Conservation (phyloP, 2,329 filamentous ascomycete species). For the Scedosporium boydii region DNA sequence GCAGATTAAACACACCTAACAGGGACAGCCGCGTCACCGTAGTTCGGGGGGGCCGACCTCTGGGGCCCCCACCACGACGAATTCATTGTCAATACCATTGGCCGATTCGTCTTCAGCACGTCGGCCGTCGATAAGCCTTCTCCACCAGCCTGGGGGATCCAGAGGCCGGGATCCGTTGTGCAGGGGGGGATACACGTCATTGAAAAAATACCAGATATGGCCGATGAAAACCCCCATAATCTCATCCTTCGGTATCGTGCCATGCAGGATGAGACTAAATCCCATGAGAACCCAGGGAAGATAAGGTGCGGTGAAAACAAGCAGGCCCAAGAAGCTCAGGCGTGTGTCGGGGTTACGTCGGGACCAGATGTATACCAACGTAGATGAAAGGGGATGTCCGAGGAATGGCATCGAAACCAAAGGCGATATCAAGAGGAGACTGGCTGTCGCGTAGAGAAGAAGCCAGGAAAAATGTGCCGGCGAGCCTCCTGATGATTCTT, state of each 20-base stretch:
- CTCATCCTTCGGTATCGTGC: conserved; percentile 86
- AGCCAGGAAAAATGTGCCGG: conserved; percentile 95
- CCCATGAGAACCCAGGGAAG: conserved; percentile 92
- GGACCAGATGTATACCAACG: conserved; percentile 96
- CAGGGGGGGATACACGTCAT: conserved; percentile 87
- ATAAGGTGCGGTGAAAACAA: conserved; percentile 90
- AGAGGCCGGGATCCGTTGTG: conserved; percentile 77
- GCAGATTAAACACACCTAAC: background rate
- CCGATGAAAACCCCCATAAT: conserved; percentile 91
- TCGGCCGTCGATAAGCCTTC: conserved; percentile 66
- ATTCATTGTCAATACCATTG: conserved; percentile 50
- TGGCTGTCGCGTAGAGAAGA: conserved; percentile 72
- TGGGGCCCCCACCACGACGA: conserved; percentile 44
- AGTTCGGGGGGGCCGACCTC: conserved; percentile 4
- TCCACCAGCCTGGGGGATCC: conserved; percentile 86
- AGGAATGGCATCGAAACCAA: conserved; percentile 88
- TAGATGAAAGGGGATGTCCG: conserved; percentile 86
- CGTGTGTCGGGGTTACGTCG: conserved; percentile 86
- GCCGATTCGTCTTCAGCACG: conserved; percentile 32
- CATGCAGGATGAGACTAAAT: conserved; percentile 86
- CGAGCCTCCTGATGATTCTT: conserved; percentile 86
- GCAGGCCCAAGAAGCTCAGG: conserved; percentile 76
- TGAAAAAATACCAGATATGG: conserved; percentile 97
- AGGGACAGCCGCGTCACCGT: background rate
- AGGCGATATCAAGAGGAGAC: conserved; percentile 73